Conservation (phyloP, 140 eudicot genomes). For the Oenanthe javanica region DNA sequence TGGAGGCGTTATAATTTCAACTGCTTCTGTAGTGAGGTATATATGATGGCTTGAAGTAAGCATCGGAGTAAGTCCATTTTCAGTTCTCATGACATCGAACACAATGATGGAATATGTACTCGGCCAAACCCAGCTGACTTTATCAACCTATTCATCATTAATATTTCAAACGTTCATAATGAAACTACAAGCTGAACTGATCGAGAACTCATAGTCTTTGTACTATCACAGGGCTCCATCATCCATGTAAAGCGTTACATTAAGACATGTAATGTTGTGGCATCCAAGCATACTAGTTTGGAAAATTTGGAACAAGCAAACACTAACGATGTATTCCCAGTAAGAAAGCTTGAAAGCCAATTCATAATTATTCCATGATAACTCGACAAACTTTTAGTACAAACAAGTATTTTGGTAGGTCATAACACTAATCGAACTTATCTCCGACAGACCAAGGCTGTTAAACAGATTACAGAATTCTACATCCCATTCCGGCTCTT, state of each 20-base stretch:
- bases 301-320: neutral
- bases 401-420: neutral
- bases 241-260: neutral
- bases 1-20: neutral
- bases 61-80: neutral
- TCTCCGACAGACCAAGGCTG: neutral
- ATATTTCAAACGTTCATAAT: neutral
- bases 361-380: neutral
- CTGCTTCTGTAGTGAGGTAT: too few species aligned
- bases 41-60: neutral
- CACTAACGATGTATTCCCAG: neutral
- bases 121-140: neutral
- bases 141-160: neutral
- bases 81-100: neutral
- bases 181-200: neutral
- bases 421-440: neutral
- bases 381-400: neutral
- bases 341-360: neutral
- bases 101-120: neutral
- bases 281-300: neutral
- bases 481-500: conserved; percentile 9
- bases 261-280: neutral
- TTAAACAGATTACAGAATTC: conserved; percentile 3
- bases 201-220: neutral
- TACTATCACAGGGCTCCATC: neutral